Evolutionary conservation across 495 filamentous ascomycete species (phyloP).

Genomic region (Choiromyces venosus): DNA sequence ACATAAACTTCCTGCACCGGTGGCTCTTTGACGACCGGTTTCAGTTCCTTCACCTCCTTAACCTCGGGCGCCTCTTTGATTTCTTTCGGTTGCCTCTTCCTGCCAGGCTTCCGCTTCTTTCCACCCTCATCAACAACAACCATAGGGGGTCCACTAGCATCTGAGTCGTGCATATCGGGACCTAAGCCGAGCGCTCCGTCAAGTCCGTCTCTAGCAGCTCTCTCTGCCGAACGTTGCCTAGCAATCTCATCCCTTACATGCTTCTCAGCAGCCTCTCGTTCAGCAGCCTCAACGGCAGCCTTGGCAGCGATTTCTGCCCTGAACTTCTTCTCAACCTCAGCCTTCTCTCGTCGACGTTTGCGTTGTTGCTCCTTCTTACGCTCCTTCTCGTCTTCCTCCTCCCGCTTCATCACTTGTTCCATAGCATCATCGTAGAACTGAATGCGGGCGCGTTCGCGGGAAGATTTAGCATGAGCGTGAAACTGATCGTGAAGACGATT

Average conservation of each 20-base stretch:
- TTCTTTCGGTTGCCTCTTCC: constrained; percentile 45
- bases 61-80: constrained; percentile 50
- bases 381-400: constrained; percentile 92
- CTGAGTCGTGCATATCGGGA: constrained; percentile 60
- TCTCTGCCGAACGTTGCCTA: constrained; percentile 56
- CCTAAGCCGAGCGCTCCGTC: constrained; percentile 65
- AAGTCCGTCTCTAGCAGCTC: constrained; percentile 60
- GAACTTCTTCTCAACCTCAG: constrained; percentile 78
- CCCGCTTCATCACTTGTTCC: constrained; percentile 78
- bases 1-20: constrained; percentile 48
- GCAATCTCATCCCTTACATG: constrained; percentile 72
- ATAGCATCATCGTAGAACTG: constrained; percentile 63
- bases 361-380: constrained; percentile 99
- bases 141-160: constrained; percentile 73
- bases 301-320: constrained; percentile 72
- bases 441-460: constrained; percentile 53
- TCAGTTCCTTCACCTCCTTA: constrained; percentile 57
- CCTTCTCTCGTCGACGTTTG: constrained; percentile 93
- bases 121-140: constrained; percentile 77
- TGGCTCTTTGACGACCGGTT: constrained; percentile 46
- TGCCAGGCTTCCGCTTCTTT: constrained; percentile 47
- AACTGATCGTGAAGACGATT: constrained; percentile 52
- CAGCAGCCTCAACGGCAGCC: constrained; percentile 67
- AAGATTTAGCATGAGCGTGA: constrained; percentile 51
- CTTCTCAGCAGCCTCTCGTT: constrained; percentile 83